phyloP scores from a whole-genome alignment of 768 basidiomycete species.

The Pulveroboletus sp. region DNA sequence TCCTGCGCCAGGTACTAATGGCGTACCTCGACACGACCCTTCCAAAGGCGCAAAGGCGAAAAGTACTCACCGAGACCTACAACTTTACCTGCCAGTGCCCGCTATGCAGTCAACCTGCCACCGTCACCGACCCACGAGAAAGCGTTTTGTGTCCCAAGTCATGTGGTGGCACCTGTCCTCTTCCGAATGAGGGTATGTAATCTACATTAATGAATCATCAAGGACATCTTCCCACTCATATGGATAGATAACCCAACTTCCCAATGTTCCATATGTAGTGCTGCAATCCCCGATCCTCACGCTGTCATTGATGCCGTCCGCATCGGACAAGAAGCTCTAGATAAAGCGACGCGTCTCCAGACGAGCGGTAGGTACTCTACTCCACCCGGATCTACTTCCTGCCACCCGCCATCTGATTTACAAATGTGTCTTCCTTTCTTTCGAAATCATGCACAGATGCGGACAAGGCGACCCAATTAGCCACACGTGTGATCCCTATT shows the following conservation, averaged over 20 bases:
- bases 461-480: conserved; percentile 53
- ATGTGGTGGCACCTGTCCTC: conserved; percentile 62
- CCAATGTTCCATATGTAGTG: conserved; percentile 55
- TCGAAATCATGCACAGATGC: conserved; percentile 43
- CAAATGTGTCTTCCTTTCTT: not conserved
- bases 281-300: conserved; percentile 46
- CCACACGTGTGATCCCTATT: conserved; percentile 63
- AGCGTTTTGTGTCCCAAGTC: conserved; percentile 64
- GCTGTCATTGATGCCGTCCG: conserved; percentile 61
- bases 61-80: conserved; percentile 67
- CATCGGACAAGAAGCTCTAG: conserved; percentile 70
- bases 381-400: no score
- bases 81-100: conserved; percentile 71
- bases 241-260: conserved; percentile 45
- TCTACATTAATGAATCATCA: not conserved
- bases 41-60: conserved; percentile 53
- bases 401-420: no score
- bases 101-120: conserved; percentile 42
- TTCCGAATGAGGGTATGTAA: conserved; percentile 57
- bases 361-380: conserved; percentile 43
- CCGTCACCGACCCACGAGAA: conserved; percentile 59
- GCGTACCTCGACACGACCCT: conserved; percentile 86
- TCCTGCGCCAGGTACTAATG: conserved; percentile 58
- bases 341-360: conserved; percentile 67
- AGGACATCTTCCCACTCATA: not conserved